Evolutionary conservation across 176 grass and related monocot genomes (phyloP), one percentile per base, ranked within the genome.

Genomic region (Musa troglodytarum): DNA sequence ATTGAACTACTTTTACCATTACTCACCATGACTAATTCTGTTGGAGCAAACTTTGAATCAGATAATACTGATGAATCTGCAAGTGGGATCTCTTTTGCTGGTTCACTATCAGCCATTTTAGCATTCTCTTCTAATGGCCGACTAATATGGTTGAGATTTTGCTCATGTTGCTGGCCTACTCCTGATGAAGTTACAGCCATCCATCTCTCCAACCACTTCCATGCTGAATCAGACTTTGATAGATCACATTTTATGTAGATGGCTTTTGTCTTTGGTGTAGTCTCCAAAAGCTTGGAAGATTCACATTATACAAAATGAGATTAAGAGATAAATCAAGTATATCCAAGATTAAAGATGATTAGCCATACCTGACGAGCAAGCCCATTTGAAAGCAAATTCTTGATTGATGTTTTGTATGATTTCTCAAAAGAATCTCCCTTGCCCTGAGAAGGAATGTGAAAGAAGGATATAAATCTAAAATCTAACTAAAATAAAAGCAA

Each of bases 221-320:
- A 71, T 14, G 66, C 28, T 50, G 77, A 69, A 79, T 79, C 86
- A 79, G 88, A 83, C 76, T 94, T 92, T 51, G 83, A 99, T 79
- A 86, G 82, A 83, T 94, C 84, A 68, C 95, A 99, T 71, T 89
- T 94, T 77, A 94, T 87, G 78, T 92, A 77, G 76, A 89, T 79
- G 65, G 76, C 62, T 74, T 94, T 99, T 81, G 84, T 78, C 43
- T 64, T 86, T 0, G 81, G 70, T 55, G 78, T 79, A 57, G 51
- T 82, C 72, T 89, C 82, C 86, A 92, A 81, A 75, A 99, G 84
- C 95, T 97, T 86, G 78, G 53, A 79, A 34, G 82, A 87, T 64
- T 65, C 57, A 64, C 23, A 63, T 67, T 72, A 74, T 49, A 54
- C 65, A 49, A 81, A 68, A 81, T 49, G 25, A 77, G 14, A 78